Evolutionary conservation across 140 eudicot species (phyloP), one percentile per base, ranked within the genome.

Genomic region (Stevia rebaudiana): DNA sequence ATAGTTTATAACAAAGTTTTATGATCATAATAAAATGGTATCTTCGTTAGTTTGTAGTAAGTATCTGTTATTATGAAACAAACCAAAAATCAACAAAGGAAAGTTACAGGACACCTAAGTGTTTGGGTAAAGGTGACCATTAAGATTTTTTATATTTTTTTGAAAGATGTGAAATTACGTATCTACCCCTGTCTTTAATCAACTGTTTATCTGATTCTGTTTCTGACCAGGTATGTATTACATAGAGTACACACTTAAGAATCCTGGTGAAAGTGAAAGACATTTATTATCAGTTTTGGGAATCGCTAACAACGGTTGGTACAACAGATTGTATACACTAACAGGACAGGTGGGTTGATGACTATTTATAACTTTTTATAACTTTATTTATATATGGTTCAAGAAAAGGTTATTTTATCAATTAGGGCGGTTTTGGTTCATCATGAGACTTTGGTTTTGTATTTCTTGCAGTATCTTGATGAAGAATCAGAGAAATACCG

Each of bases 271-370:
- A 75, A 94, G 88, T 67, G 80, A 77, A 61, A 81, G 95, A 77
- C 92, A 88, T 78, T 71, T 94, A 43, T 74, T 37, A 72, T 81
- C 99, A 15, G 94, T 81, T 67, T 73, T 94, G 30, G 95, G 99
- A 40, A 71, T 94, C 28, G 94, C 94, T 19, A 76, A 83, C 78
- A 94, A 83, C 61, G 99, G 97, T 36, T 66, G 83, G 83, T 85
- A 88, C 63, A 94, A 88, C 73, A 94, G 99, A 79, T 76, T 94
- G 51, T 94, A 85, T 70, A 88, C 99, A 19, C 84, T 94, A 75
- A 94, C 99, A 12, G 99, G 97, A 67, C 99, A 94, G 99, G 99
- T 94, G 36, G 12, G 85, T 11, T 60, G 4, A 30, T 36, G 13
- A 50, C 24, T 55, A 25, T 31, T 60, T n/a, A n/a, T n/a, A n/a